These are phyloP conservation scores for Phytopythium oedochilum DNA, from an alignment of 352 stramenopile genomes.

Conservation along the genomic window DNA sequence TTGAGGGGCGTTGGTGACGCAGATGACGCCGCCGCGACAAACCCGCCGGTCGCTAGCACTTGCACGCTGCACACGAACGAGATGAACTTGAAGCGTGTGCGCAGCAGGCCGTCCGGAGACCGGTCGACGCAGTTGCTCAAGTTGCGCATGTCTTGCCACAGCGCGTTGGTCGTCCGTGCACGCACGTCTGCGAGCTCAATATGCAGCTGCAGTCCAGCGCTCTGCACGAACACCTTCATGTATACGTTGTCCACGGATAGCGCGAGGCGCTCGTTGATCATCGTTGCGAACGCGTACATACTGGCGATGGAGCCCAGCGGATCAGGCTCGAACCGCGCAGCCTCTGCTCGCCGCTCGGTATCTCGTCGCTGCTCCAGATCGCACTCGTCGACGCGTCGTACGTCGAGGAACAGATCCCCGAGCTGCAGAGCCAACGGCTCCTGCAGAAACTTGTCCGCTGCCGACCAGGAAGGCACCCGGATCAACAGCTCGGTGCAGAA, in stretches of 20 bases:
- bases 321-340: slow-evolving; percentile 42
- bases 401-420: slow-evolving; percentile 43
- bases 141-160: slow-evolving; percentile 67
- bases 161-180: slow-evolving; percentile 50
- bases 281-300: slow-evolving; percentile 48
- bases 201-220: slow-evolving; percentile 25
- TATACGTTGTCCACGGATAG: slow-evolving; percentile 44
- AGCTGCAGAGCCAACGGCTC: slow-evolving; percentile 42
- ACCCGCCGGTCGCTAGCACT: not conserved
- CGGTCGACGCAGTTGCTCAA: slow-evolving; percentile 48
- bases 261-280: slow-evolving; percentile 48
- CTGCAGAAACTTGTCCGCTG: slow-evolving; percentile 46
- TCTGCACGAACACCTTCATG: slow-evolving; percentile 41
- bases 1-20: slow-evolving; percentile 6
- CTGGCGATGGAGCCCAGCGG: slow-evolving; percentile 57
- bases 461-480: slow-evolving; percentile 54
- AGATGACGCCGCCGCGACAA: not conserved
- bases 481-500: slow-evolving; percentile 50
- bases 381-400: slow-evolving; percentile 44
- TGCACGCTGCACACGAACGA: slow-evolving; percentile 44
- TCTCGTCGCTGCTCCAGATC: slow-evolving; percentile 30
- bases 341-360: slow-evolving; percentile 23
- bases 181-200: slow-evolving; percentile 37
- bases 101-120: slow-evolving; percentile 53
- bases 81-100: slow-evolving; percentile 61